Conservation (phyloP, 371 early-diverging fungal genomes). For the Dinochytrium kinnereticum region DNA sequence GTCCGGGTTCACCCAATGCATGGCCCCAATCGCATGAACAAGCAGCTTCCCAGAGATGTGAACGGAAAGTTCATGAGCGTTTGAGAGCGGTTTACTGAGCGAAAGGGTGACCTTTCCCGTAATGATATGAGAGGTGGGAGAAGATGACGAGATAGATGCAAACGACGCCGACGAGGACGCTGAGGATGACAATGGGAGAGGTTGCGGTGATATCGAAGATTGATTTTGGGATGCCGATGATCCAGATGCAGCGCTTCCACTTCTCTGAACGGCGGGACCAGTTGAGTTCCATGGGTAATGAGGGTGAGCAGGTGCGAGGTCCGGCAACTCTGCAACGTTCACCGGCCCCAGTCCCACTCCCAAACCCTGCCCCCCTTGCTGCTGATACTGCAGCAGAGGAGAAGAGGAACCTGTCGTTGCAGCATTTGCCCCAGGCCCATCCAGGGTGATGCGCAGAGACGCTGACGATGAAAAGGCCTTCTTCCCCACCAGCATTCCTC, state of each 20-base stretch:
- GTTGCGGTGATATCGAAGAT: neutral
- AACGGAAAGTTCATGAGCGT: constrained; percentile 9
- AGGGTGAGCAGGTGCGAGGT: constrained; percentile 2
- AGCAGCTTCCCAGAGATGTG: constrained; percentile 9
- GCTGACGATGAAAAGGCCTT: no score
- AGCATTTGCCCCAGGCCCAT: neutral
- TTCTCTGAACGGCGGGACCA: neutral
- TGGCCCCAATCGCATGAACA: constrained; percentile 16
- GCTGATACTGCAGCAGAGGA: no score
- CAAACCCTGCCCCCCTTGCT: no score
- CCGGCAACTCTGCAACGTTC: constrained; percentile 1
- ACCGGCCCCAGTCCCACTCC: neutral
- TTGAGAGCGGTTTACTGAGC: constrained; percentile 16
- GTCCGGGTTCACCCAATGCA: constrained; percentile 24
- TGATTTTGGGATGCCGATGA: neutral
- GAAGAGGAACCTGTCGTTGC: neutral
- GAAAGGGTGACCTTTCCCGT: constrained; percentile 16
- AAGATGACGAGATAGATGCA: neutral
- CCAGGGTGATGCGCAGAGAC: neutral
- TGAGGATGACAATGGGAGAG: neutral
- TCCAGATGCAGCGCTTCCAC: neutral
- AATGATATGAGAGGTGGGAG: neutral
- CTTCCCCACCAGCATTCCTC: neutral
- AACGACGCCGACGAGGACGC: neutral
- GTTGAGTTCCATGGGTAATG: constrained; percentile 3